These are phyloP conservation scores for Aristolochia fimbriata DNA, from an alignment of 164 flowering plant species.

Conservation along the genomic window DNA sequence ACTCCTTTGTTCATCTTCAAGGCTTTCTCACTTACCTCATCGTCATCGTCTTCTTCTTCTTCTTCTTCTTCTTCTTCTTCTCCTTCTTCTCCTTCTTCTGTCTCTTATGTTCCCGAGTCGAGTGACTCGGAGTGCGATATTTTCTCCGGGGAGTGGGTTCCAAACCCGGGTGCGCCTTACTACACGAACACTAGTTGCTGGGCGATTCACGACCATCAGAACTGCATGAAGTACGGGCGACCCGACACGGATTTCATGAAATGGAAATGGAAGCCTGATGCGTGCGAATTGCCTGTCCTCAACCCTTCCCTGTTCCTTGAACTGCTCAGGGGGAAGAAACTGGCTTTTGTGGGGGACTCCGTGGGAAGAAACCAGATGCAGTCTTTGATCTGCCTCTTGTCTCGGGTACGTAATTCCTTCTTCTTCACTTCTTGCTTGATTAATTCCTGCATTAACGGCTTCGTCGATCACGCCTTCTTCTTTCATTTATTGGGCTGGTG, in stretches of 20 bases:
- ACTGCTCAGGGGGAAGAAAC: conserved; percentile 40
- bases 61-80: conserved; percentile 4
- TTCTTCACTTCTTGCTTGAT: no score
- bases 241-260: conserved; percentile 56
- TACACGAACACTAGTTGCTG: conserved; percentile 58
- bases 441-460: no score
- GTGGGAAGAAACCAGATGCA: conserved; percentile 77
- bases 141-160: conserved; percentile 67
- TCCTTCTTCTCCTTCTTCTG: neutral
- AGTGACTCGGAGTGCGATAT: conserved; percentile 30
- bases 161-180: conserved; percentile 44
- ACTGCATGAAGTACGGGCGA: conserved; percentile 69
- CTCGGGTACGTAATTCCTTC: conserved; percentile 33
- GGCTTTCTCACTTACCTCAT: neutral
- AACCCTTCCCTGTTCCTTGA: conserved; percentile 50
- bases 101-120: conserved; percentile 6
- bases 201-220: conserved; percentile 67
- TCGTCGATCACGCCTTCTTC: no score
- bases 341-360: conserved; percentile 81
- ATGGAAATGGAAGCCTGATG: conserved; percentile 79
- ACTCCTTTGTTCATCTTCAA: conserved; percentile 8
- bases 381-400: conserved; percentile 68
- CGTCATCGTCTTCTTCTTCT: neutral
- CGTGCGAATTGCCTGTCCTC: conserved; percentile 53
- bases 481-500: neutral